Conservation (phyloP, 176 grass and related monocot genomes). For the Triticum monococcum region DNA sequence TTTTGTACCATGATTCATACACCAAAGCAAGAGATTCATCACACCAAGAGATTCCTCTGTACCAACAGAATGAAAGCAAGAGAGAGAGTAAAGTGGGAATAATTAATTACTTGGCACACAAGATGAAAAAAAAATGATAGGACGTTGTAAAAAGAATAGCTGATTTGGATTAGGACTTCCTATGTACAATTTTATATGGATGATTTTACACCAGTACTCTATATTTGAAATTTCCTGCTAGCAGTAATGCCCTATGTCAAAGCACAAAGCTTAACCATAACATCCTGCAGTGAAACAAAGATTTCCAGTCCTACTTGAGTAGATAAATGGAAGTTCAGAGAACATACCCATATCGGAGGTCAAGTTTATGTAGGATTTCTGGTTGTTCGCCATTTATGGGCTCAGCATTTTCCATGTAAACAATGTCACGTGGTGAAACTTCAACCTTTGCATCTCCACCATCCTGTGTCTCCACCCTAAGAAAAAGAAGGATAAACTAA, state of each 20-base stretch:
- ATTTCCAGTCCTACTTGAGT: conserved; percentile 28
- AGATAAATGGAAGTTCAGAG: conserved; percentile 27
- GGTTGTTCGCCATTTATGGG: conserved; percentile 74
- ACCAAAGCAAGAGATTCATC: conserved; percentile 93
- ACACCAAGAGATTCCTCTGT: conserved; percentile 91
- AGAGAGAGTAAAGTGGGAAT: background rate
- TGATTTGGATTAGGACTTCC: conserved; percentile 10
- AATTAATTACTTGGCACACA: conserved; percentile 26
- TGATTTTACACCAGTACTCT: background rate
- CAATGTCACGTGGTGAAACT: conserved; percentile 95
- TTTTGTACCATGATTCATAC: conserved; percentile 99
- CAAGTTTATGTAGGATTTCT: conserved; percentile 92
- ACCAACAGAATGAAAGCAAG: conserved; percentile 36
- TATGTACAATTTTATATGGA: conserved; percentile 1
- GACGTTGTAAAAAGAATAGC: background rate
- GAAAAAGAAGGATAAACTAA: conserved; percentile 34
- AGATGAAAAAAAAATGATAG: background rate
- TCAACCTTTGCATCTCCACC: conserved; percentile 97
- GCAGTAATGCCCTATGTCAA: conserved; percentile 8
- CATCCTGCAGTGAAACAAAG: conserved; percentile 23
- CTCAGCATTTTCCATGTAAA: conserved; percentile 90
- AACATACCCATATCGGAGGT: conserved; percentile 94
- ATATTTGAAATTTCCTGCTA: conserved; percentile 7
- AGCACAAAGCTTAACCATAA: conserved; percentile 22
- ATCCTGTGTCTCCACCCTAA: conserved; percentile 98